Evolutionary conservation across 2,329 filamentous ascomycete species (phyloP).

Genomic region (Sclerotinia sclerotiorum): DNA sequence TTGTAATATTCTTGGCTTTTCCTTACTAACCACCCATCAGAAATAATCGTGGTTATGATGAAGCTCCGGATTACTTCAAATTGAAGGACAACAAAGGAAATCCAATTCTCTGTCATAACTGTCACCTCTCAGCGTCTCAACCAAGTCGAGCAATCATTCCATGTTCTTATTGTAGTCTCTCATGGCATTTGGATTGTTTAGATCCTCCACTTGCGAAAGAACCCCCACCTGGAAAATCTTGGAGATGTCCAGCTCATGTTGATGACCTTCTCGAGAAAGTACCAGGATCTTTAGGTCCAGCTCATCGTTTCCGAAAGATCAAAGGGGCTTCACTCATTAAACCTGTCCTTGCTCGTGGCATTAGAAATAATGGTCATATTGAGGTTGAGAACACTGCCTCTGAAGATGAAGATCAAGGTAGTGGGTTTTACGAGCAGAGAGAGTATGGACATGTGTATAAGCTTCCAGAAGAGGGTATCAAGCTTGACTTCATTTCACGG

Average conservation of each 20-base stretch:
- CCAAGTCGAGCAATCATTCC: conserved; percentile 71
- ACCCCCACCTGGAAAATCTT: conserved; percentile 69
- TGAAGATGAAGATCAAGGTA: conserved; percentile 48
- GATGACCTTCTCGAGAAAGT: conserved; percentile 69
- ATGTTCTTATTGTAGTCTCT: conserved; percentile 77
- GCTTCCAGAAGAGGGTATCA: conserved; percentile 62
- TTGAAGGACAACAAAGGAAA: conserved; percentile 71
- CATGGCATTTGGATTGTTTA: conserved; percentile 92
- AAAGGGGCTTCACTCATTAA: conserved; percentile 54
- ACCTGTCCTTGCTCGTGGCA: conserved; percentile 60
- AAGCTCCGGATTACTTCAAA: conserved; percentile 65
- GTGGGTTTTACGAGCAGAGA: conserved; percentile 57
- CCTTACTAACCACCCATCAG: conserved; percentile 39
- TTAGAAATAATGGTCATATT: conserved; percentile 69
- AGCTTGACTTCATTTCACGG: conserved; percentile 70
- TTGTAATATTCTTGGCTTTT: conserved; percentile 20
- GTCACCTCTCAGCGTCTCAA: conserved; percentile 63
- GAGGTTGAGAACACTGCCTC: conserved; percentile 64
- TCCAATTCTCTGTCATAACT: conserved; percentile 73
- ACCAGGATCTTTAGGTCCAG: conserved; percentile 56
- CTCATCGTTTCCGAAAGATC: conserved; percentile 61
- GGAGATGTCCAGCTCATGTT: conserved; percentile 85
- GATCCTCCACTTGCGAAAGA: conserved; percentile 80
- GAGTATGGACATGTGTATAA: conserved; percentile 66
- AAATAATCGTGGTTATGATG: conserved; percentile 56